Percentiles rank a stretch among this genome's conserved stretches.
These are phyloP conservation scores for Corymbia maculata DNA, from an alignment of 345 rosid genomes.

Conservation along the genomic window DNA sequence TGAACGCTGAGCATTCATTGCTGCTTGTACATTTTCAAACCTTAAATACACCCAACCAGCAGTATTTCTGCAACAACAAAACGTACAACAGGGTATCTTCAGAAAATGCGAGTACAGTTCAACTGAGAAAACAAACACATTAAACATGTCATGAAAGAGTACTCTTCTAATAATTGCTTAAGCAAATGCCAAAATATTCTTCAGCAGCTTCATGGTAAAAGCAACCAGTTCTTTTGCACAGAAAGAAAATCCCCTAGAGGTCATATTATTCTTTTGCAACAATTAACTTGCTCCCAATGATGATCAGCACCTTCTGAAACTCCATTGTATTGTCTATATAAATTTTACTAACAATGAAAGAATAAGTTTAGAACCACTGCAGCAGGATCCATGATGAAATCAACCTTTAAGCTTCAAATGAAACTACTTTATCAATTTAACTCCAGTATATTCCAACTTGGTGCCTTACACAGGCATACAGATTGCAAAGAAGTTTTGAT, in stretches of 20 bases:
- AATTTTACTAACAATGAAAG: not conserved
- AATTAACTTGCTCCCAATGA: not conserved
- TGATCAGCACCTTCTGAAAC: not conserved
- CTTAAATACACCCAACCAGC: constrained; percentile 71
- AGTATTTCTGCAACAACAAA: constrained; percentile 46
- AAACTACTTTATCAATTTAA: not conserved
- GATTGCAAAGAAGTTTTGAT: not conserved
- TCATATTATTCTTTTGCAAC: not conserved
- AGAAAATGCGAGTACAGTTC: not conserved
- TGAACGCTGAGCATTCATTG: constrained; percentile 60
- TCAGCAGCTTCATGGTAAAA: not conserved
- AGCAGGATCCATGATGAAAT: not conserved
- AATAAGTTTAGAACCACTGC: not conserved
- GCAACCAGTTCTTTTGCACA: not conserved
- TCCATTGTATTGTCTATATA: not conserved
- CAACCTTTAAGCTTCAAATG: not conserved
- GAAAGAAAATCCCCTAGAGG: not conserved
- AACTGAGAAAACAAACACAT: not conserved
- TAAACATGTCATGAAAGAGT: not conserved
- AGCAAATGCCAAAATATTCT: not conserved
- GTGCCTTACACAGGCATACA: not conserved
- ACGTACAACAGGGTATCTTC: not conserved
- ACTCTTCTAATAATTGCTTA: not conserved
- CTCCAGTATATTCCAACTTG: not conserved
- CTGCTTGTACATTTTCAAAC: constrained; percentile 51